phyloP scores from a whole-genome alignment of 140 eudicot genomes.

The Oenanthe javanica region DNA sequence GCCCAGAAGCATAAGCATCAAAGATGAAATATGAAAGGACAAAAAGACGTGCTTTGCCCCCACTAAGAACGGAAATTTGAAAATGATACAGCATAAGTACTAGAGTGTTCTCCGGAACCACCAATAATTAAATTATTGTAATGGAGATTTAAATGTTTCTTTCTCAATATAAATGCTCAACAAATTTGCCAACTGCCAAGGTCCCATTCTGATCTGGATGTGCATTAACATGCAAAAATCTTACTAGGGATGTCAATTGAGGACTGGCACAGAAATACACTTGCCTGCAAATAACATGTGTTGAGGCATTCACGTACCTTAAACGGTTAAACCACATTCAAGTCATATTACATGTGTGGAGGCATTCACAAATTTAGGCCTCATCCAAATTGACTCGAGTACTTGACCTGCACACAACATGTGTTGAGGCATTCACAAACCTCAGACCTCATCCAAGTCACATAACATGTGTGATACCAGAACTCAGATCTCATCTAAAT shows the following conservation, averaged over 20 bases:
- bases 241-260: neutral
- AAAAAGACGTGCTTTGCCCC: neutral
- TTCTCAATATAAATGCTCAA: neutral
- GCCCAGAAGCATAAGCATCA: neutral
- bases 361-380: neutral
- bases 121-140: neutral
- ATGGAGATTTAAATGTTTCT: neutral
- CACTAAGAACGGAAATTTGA: neutral
- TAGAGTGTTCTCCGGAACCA: neutral
- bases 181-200: neutral
- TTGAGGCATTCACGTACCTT: neutral
- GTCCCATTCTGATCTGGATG: neutral
- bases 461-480: neutral
- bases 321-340: neutral
- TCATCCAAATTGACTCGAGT: neutral
- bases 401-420: neutral
- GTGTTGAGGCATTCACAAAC: neutral
- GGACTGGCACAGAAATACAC: neutral
- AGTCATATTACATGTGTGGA: neutral
- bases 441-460: neutral
- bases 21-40: neutral
- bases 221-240: neutral
- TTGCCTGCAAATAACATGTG: neutral
- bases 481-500: neutral
- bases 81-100: neutral